Evolutionary conservation across 2,329 filamentous ascomycete species (phyloP).

Genomic region (Cladosporium colombiae): DNA sequence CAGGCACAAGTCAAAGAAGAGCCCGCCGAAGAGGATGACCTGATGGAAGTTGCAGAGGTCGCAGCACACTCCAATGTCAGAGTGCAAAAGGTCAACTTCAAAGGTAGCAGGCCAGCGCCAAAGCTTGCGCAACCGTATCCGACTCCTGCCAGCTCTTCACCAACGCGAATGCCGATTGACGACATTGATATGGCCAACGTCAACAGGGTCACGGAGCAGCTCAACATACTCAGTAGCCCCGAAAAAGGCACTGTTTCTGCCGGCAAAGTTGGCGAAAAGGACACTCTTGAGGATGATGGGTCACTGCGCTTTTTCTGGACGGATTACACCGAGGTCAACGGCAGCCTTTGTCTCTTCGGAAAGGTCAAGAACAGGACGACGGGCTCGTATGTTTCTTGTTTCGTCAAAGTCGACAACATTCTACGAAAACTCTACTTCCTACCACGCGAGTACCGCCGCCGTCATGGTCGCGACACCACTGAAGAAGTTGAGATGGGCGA

Average conservation of each 20-base stretch:
- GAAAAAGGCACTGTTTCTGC: constrained; percentile 65
- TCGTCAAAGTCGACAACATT: constrained; percentile 94
- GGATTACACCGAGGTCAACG: constrained; percentile 90
- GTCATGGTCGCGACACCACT: constrained; percentile 65
- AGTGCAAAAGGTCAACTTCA: constrained; percentile 76
- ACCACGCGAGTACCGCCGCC: constrained; percentile 66
- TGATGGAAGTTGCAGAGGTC: constrained; percentile 83
- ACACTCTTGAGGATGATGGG: constrained; percentile 91
- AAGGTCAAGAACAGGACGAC: constrained; percentile 91
- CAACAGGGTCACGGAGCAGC: constrained; percentile 81
- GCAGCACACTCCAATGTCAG: constrained; percentile 65
- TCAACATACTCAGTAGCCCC: constrained; percentile 82
- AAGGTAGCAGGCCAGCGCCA: constrained; percentile 74
- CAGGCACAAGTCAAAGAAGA: constrained; percentile 67
- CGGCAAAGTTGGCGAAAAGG: constrained; percentile 79
- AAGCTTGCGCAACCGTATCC: constrained; percentile 71
- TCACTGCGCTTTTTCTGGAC: constrained; percentile 95
- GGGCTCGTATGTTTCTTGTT: constrained; percentile 80
- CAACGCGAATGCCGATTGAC: constrained; percentile 60
- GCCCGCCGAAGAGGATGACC: constrained; percentile 72
- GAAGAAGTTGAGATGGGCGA: constrained; percentile 84
- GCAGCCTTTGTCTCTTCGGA: constrained; percentile 89
- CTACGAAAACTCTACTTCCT: constrained; percentile 90
- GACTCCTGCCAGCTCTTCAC: constrained; percentile 75
- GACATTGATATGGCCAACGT: constrained; percentile 74